phyloP scores from a whole-genome alignment of 2,329 filamentous ascomycete genomes.

The Coleophoma eucalyptorum region DNA sequence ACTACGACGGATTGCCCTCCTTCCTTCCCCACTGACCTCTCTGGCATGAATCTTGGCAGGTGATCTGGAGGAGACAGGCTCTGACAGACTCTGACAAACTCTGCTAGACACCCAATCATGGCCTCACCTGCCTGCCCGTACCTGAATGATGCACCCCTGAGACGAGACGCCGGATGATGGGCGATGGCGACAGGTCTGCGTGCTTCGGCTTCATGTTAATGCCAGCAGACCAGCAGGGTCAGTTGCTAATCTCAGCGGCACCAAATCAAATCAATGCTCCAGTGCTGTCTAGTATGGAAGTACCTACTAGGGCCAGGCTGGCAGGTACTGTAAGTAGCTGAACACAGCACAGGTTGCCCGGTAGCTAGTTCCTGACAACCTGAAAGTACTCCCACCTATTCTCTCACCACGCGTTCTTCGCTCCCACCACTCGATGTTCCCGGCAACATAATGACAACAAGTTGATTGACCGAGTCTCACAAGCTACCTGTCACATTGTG shows the following conservation, averaged over 20 bases:
- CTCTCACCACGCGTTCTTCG: too few species aligned
- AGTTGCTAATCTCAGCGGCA: background rate
- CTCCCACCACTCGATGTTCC: too few species aligned
- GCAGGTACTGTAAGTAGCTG: too few species aligned
- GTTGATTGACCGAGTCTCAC: too few species aligned
- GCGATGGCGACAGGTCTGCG: background rate
- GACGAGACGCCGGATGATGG: background rate
- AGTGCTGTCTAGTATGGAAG: too few species aligned
- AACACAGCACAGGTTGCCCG: too few species aligned
- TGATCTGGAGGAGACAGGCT: background rate
- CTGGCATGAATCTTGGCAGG: background rate
- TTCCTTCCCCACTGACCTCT: background rate
- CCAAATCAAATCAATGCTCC: background rate
- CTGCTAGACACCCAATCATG: background rate
- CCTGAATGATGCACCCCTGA: background rate
- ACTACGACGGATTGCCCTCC: background rate
- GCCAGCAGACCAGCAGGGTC: background rate
- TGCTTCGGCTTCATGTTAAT: slow-evolving; percentile 2
- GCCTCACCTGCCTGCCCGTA: background rate
- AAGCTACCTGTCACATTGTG: too few species aligned
- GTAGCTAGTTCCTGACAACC: too few species aligned
- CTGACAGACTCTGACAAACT: background rate
- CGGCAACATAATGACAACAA: too few species aligned
- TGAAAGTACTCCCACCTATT: too few species aligned
- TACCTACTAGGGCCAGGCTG: too few species aligned